These are phyloP conservation scores for Botryotinia convoluta DNA, from an alignment of 2,329 filamentous ascomycete genomes.

Conservation along the genomic window DNA sequence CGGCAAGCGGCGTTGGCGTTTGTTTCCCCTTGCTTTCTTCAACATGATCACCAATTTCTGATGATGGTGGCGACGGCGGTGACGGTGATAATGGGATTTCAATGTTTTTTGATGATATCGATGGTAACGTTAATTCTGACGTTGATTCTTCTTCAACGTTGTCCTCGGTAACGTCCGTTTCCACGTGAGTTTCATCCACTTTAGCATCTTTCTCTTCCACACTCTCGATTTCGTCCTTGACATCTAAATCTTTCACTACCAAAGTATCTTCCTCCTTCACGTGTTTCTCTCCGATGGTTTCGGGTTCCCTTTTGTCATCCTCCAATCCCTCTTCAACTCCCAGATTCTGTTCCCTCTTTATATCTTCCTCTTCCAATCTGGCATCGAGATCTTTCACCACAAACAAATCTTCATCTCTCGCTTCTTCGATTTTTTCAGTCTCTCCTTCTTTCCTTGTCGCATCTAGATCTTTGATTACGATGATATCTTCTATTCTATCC, in stretches of 20 bases:
- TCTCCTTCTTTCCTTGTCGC: neutral
- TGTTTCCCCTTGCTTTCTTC: neutral
- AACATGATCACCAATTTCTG: conserved; percentile 9
- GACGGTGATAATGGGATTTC: conserved; percentile 5
- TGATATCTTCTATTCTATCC: neutral
- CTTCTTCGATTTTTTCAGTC: neutral
- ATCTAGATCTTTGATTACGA: conserved; percentile 9
- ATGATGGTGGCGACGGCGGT: conserved; percentile 17
- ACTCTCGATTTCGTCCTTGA: neutral
- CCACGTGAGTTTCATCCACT: neutral
- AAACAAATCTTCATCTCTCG: neutral
- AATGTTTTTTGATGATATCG: neutral
- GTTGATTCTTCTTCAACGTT: neutral
- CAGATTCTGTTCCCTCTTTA: neutral
- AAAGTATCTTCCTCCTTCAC: neutral
- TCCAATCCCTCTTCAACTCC: neutral
- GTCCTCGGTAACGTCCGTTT: neutral
- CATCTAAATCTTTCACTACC: conserved; percentile 1
- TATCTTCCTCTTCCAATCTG: neutral
- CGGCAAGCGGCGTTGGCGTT: neutral
- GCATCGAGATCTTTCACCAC: conserved; percentile 7
- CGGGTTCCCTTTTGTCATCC: neutral
- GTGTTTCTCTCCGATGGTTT: neutral
- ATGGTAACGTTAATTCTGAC: neutral
- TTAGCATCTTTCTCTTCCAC: neutral